phyloP scores from a whole-genome alignment of 139 green algal genomes.

The Picochlorum sp. region DNA sequence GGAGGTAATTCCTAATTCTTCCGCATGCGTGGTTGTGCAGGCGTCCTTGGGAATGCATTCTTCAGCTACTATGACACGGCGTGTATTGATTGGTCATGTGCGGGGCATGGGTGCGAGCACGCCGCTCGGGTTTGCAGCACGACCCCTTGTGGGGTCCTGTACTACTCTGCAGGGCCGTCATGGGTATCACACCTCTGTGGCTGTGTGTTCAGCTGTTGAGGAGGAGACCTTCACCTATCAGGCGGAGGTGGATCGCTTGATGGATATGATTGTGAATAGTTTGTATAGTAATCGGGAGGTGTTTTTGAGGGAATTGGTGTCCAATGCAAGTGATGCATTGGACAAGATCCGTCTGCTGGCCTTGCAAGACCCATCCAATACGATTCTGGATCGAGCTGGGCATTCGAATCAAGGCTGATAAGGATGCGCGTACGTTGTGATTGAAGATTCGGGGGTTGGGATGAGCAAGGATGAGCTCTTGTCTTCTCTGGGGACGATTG shows the following conservation, averaged over 20 bases:
- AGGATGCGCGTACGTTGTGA: slow-evolving; percentile 74
- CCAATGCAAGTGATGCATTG: slow-evolving; percentile 89
- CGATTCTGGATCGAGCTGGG: slow-evolving; percentile 59
- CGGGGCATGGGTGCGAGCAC: too few relatives aligned
- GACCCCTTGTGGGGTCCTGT: neutral
- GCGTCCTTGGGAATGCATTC: too few relatives aligned
- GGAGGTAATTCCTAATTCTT: too few relatives aligned
- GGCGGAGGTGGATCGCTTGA: slow-evolving; percentile 79
- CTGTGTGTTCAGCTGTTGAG: slow-evolving; percentile 12
- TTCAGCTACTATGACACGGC: too few relatives aligned
- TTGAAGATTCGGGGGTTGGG: slow-evolving; percentile 92
- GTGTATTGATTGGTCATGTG: too few relatives aligned
- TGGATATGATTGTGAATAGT: slow-evolving; percentile 99
- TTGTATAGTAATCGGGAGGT: slow-evolving; percentile 94
- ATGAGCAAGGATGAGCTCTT: slow-evolving; percentile 93
- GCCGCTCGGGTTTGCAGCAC: too few relatives aligned
- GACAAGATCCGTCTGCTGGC: slow-evolving; percentile 70
- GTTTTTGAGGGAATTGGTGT: slow-evolving; percentile 86
- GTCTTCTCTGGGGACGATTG: slow-evolving; percentile 91
- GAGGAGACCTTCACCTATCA: slow-evolving; percentile 44
- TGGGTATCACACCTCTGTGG: neutral
- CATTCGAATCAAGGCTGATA: slow-evolving; percentile 83
- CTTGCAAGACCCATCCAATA: slow-evolving; percentile 23
- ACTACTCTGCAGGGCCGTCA: neutral
- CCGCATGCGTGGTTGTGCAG: too few relatives aligned